Conservation (phyloP, 1,284 basidiomycete species). For the Ganoderma multipileum region DNA sequence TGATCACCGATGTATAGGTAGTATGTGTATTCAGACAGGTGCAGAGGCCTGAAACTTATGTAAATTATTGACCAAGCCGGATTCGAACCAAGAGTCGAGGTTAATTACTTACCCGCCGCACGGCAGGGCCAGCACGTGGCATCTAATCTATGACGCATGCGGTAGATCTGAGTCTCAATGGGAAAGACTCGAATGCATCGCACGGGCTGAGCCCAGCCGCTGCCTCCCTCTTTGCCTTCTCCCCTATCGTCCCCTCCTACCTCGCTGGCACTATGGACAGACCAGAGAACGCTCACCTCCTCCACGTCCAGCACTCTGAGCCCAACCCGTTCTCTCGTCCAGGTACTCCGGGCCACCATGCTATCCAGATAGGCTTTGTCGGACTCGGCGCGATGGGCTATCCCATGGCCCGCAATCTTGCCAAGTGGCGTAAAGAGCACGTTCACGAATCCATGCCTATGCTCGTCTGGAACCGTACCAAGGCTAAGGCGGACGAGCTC, state of each 20-base stretch:
- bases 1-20: too few relatives aligned
- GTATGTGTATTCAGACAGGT: too few relatives aligned
- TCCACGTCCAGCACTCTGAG: slow-evolving; percentile 25
- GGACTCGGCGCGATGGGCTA: slow-evolving; percentile 77
- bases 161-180: neutral
- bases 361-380: slow-evolving; percentile 62
- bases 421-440: slow-evolving; percentile 52
- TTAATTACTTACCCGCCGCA: too few relatives aligned
- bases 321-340: slow-evolving; percentile 65
- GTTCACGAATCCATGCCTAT: slow-evolving; percentile 50
- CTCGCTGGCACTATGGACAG: slow-evolving; percentile 8
- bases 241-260: neutral
- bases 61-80: too few relatives aligned
- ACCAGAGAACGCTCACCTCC: slow-evolving; percentile 22
- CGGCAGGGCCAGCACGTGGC: too few relatives aligned
- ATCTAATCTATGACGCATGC: slow-evolving; percentile 22
- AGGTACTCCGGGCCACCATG: slow-evolving; percentile 49
- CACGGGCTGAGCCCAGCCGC: neutral
- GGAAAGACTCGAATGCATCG: neutral
- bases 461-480: slow-evolving; percentile 73
- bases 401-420: slow-evolving; percentile 79
- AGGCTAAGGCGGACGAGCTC: slow-evolving; percentile 63
- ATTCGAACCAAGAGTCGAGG: too few relatives aligned
- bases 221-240: neutral
- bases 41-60: too few relatives aligned